A percentile compares a stretch with the other conserved stretches of the same genome.
These are phyloP conservation scores for Solanum ahanhuiri DNA, from an alignment of 257 asterid species.

Conservation along the genomic window DNA sequence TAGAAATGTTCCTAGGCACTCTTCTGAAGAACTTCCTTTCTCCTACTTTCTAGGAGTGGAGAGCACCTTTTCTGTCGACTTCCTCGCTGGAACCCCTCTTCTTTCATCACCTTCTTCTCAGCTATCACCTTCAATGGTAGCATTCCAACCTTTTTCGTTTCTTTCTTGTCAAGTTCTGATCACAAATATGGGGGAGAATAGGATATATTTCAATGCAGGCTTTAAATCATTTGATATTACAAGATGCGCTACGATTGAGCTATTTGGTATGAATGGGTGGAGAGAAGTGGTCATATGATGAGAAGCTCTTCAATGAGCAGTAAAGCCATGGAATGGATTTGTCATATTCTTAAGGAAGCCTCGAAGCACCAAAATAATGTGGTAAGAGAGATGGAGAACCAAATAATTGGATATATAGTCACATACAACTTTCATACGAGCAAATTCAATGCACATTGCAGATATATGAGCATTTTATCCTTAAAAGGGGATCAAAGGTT, in stretches of 20 bases:
- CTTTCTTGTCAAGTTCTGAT: background rate
- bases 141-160: background rate
- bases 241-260: background rate
- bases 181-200: background rate
- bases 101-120: background rate
- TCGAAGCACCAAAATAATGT: background rate
- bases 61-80: background rate
- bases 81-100: background rate
- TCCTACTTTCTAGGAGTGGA: background rate
- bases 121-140: background rate
- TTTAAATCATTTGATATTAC: background rate
- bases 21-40: background rate
- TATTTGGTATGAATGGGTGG: background rate
- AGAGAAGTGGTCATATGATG: background rate
- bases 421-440: background rate
- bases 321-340: no score
- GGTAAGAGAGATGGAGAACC: background rate
- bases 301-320: background rate
- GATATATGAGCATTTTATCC: background rate
- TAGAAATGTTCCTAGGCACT: background rate
- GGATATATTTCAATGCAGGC: background rate
- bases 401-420: background rate
- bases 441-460: background rate
- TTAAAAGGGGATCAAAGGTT: background rate
- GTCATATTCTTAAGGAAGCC: background rate